phyloP scores from a whole-genome alignment of 1,139 yeast genomes.

The Blastobotrys elegans region DNA sequence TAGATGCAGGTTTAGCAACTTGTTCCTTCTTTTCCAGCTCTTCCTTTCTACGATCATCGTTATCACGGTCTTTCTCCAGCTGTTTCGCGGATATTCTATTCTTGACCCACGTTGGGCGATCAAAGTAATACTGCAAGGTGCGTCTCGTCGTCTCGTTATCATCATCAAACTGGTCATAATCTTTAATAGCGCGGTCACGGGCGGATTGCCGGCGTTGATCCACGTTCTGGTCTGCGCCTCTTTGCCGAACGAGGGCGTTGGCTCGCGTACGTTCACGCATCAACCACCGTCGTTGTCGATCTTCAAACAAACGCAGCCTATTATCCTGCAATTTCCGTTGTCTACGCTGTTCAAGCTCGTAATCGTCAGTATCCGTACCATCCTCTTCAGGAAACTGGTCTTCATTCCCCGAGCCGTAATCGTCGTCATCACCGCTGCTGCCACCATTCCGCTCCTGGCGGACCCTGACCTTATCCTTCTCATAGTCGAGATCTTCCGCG shows the following conservation, averaged over 20 bases:
- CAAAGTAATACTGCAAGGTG: constrained; percentile 30
- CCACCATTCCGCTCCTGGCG: neutral
- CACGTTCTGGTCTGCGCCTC: constrained; percentile 18
- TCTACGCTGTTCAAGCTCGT: constrained; percentile 9
- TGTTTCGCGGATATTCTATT: constrained; percentile 25
- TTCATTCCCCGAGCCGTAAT: constrained; percentile 3
- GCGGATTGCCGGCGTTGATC: constrained; percentile 20
- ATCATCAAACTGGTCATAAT: constrained; percentile 26
- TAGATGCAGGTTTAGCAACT: constrained; percentile 1
- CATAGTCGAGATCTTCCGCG: constrained; percentile 24
- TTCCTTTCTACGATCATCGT: constrained; percentile 27
- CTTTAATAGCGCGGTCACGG: constrained; percentile 20
- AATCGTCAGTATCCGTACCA: constrained; percentile 13
- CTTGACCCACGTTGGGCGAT: constrained; percentile 34
- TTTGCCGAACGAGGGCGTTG: constrained; percentile 25
- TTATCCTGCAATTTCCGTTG: constrained; percentile 16
- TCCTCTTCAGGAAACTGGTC: constrained; percentile 12
- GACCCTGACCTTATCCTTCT: constrained; percentile 13
- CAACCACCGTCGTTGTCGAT: constrained; percentile 26
- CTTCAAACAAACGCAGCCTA: constrained; percentile 21
- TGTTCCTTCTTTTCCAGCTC: constrained; percentile 18
- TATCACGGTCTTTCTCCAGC: constrained; percentile 31
- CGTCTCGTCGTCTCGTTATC: constrained; percentile 20
- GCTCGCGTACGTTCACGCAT: constrained; percentile 24
- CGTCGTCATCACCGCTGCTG: constrained; percentile 3